Conservation (phyloP, 139 green algal genomes). For the Chara braunii region DNA sequence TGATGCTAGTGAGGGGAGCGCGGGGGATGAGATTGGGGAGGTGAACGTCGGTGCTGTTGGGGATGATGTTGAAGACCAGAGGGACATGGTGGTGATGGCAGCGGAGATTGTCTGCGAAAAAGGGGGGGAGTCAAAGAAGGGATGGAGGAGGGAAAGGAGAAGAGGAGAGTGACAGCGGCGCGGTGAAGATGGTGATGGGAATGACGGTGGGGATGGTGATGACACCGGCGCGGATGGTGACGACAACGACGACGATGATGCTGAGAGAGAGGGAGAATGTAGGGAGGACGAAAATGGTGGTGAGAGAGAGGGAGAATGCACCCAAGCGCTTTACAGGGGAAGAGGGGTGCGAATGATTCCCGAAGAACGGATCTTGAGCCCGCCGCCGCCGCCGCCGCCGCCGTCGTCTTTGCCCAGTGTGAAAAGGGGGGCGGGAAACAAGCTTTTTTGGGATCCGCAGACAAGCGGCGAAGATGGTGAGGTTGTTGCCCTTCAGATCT, state of each 20-base stretch:
- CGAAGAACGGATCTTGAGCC: not conserved
- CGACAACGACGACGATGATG: too few relatives aligned
- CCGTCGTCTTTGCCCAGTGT: not conserved
- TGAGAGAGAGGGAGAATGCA: not conserved
- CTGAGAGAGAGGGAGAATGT: not conserved
- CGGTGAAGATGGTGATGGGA: too few relatives aligned
- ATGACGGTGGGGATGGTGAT: too few relatives aligned
- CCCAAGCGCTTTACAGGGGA: not conserved
- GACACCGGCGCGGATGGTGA: too few relatives aligned
- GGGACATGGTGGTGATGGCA: not conserved
- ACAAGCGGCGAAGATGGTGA: not conserved
- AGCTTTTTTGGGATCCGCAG: not conserved
- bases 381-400: not conserved
- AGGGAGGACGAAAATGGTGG: not conserved
- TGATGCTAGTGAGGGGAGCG: not conserved
- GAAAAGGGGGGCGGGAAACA: not conserved
- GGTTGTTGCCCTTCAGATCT: not conserved
- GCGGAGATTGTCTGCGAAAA: too few relatives aligned
- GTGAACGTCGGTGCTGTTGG: not conserved
- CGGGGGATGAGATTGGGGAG: not conserved
- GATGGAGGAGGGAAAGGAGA: too few relatives aligned
- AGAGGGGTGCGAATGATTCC: not conserved
- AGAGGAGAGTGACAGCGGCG: too few relatives aligned
- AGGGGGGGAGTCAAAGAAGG: not conserved
- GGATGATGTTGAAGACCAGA: not conserved